Evolutionary conservation across 805 yeast species (phyloP), one percentile per base, ranked within the genome.

Genomic region (Candida krabiensis): DNA sequence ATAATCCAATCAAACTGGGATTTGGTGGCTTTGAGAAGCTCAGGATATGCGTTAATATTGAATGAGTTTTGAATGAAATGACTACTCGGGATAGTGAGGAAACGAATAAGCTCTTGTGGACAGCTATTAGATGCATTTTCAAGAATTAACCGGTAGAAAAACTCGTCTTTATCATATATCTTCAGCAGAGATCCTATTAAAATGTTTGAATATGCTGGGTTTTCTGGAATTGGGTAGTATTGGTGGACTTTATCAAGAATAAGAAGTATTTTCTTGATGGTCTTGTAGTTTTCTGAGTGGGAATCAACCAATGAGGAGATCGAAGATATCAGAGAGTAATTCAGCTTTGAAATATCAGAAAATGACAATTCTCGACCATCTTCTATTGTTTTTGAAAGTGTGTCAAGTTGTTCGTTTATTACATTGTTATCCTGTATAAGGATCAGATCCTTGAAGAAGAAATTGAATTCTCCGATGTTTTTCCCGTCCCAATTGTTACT

Each of bases 401-500:
- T 23, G 14, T 29, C 16, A 8, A 53, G 26, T 28, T 48, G 49
- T 5, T 42, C 12, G 4, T 35, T 22, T n/a, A 43, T 33, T 15
- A 14, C 4, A 5, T 38, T 17, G 18, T 25, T 9, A n/a, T 17
- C 24, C 30, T 50, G 57, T n/a, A 30, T 11, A 1, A 27, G 25
- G 2, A 49, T 46, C 14, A 46, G 21, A 37, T 45, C 41, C 8
- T 42, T 41, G 43, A 51, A 61, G 38, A 63, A 69, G 52, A 29
- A 52, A 44, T 34, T 57, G 52, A 55, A 67, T 31, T 54, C 60
- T 18, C 38, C 52, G 28, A 56, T 27, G 9, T 35, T 46, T 13
- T 12, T 3, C 3, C 58, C 57, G 22, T 43, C 37, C 69, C 66
- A 60, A 2, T 39, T 29, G 1, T 37, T 7, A 3, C 53, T 41